Base-by-base conservation (phyloP, 78 protist genomes). In the Polysphondylium violaceum region DNA sequence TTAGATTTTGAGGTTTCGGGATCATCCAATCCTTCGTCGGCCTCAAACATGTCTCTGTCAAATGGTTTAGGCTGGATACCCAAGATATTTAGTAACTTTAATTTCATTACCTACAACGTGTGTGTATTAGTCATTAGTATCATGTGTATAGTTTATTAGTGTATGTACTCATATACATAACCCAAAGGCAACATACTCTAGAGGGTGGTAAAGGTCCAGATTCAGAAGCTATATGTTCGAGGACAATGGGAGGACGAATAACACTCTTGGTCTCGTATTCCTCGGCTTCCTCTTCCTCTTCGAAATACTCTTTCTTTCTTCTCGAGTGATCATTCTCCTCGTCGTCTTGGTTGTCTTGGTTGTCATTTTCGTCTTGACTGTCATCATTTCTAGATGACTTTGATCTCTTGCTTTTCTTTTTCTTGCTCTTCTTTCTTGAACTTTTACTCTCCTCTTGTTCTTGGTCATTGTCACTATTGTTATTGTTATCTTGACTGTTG, bases 21-120 rank as follows among this genome's bases (percentile, higher is more conserved):
- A 43, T 41, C 56, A n/a, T 25, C n/a, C n/a, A 16, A 16, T 31
- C 29, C 72, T 29, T 67, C 76, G 38, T 83, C 91, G 1, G 67
- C 73, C 14, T 69, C 68, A 58, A 40, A 83, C 19, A 73, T 69
- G 41, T 19, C 17, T 44, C 47, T 16, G 40, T 51, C 55, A 33
- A 83, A 83, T 69, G 91, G 91, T 59, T 69, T 51, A 36, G 78
- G 77, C 69, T 83, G 79, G 69, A 83, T 83, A 23, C 91, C 91
- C 31, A 83, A 69, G 43, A 83, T 83, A 83, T 83, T 83, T 41
- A 69, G 59, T 69, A 83, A 47, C 58, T 83, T 83, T 59, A 83
- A 59, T 58, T 69, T 83, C 79, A 69, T 69, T 17, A 83, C 3
- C 90, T 83, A 64, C 19, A 36, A 61, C 11, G n/a, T n/a, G n/a